These are phyloP conservation scores for Cyberlindnera petersonii DNA, from an alignment of 805 yeast species.

Conservation along the genomic window DNA sequence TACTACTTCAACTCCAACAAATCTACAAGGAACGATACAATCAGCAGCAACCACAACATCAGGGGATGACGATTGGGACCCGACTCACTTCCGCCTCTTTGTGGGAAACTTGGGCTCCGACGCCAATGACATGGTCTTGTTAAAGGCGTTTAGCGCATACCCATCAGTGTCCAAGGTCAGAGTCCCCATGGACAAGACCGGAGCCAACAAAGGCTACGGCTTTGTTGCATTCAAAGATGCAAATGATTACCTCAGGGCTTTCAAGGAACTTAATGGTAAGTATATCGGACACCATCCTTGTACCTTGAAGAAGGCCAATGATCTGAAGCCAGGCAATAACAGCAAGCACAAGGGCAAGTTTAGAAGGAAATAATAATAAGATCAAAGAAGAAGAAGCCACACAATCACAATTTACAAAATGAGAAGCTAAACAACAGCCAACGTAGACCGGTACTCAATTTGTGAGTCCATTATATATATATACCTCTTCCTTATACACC, in stretches of 20 bases:
- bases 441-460: no score
- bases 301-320: slow-evolving; percentile 58
- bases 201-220: slow-evolving; percentile 60
- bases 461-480: no score
- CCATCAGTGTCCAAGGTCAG: slow-evolving; percentile 52
- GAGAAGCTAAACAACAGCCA: no score
- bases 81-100: slow-evolving; percentile 64
- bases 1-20: slow-evolving; percentile 1
- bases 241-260: slow-evolving; percentile 65
- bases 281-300: slow-evolving; percentile 74
- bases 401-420: no score
- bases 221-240: slow-evolving; percentile 65
- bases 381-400: background rate
- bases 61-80: slow-evolving; percentile 59
- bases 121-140: slow-evolving; percentile 54
- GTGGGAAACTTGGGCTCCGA: slow-evolving; percentile 73
- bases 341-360: background rate
- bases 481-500: no score
- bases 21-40: slow-evolving; percentile 17
- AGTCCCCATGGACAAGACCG: slow-evolving; percentile 49
- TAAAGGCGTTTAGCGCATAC: slow-evolving; percentile 50
- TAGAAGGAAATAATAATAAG: background rate
- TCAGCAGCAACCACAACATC: no score
- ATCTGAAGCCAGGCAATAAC: slow-evolving; percentile 29
- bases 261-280: slow-evolving; percentile 72